Conservation (phyloP, 129 eudicot genomes). For the carrot (Daucus carota) region DH1_v3.0 NC_030384.2:39559001-39559500, state of each 20-base stretch:
- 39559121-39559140: neutral
- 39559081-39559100: neutral
- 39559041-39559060: neutral
- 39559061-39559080: neutral
- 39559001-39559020: neutral
- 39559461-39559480: neutral
- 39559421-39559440: constrained; percentile 95
- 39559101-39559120: neutral
- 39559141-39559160: constrained; percentile 11
- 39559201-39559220: constrained; percentile 55
- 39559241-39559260: constrained; percentile 66
- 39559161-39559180: constrained; percentile 31
- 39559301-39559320: constrained; percentile 7
- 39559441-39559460: constrained; percentile 24
- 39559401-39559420: constrained; percentile 99
- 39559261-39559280: constrained; percentile 90
- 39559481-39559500: neutral
- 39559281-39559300: constrained; percentile 70
- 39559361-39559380: constrained; percentile 5
- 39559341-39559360: neutral
- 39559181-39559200: constrained; percentile 64
- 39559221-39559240: constrained; percentile 35
- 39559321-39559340: constrained; percentile 14
- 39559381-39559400: constrained; percentile 93
- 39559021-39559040: neutral